Evolutionary conservation across 352 stramenopile genomes (phyloP).

Genomic region (Pythium biforme): DNA sequence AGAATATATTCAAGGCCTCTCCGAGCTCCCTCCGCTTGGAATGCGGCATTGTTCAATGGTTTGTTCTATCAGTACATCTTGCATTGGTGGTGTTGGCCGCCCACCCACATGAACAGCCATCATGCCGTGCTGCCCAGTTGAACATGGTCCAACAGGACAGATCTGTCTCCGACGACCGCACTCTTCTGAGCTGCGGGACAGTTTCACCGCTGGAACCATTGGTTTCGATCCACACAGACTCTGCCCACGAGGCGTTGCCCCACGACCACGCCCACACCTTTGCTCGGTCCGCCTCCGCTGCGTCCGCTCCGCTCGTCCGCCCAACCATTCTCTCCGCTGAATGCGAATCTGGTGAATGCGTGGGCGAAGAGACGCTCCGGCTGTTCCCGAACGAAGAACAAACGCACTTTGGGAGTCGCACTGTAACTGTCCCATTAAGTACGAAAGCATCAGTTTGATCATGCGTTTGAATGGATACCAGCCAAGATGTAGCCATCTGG

Average conservation of each 20-base stretch:
- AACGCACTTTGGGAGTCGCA: neutral
- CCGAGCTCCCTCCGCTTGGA: too few species aligned
- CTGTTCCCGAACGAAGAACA: slow-evolving; percentile 12
- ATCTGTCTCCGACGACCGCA: neutral
- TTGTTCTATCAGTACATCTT: neutral
- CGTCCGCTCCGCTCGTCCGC: neutral
- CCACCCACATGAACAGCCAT: too few species aligned
- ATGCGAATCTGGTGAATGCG: slow-evolving; percentile 20
- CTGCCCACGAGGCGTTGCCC: neutral
- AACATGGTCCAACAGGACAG: neutral
- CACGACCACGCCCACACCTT: neutral
- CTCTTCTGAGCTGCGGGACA: neutral
- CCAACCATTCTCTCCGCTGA: neutral
- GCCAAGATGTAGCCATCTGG: slow-evolving; percentile 24
- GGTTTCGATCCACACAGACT: neutral
- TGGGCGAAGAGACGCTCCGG: slow-evolving; percentile 2
- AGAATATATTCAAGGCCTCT: too few species aligned
- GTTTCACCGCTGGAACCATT: neutral
- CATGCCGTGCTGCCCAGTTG: neutral
- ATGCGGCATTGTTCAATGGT: too few species aligned
- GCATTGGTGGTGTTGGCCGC: neutral
- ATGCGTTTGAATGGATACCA: neutral
- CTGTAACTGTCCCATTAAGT: slow-evolving; percentile 9
- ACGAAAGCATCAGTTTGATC: slow-evolving; percentile 4
- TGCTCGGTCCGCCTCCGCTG: neutral